Conservation (phyloP, 1,139 yeast species). For the Magnusiomyces ingens region DNA sequence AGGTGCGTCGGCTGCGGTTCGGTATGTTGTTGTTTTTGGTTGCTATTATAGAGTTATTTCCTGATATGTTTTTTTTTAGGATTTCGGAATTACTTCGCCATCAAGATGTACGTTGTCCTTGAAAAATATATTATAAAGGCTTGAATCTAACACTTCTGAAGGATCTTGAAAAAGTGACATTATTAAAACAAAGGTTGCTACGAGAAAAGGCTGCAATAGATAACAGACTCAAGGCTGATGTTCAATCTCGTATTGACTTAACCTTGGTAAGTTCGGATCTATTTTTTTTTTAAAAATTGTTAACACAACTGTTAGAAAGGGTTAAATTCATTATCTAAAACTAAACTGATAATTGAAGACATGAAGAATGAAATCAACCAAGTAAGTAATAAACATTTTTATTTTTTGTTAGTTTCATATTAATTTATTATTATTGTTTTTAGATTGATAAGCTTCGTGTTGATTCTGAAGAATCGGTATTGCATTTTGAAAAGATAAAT, state of each 20-base stretch:
- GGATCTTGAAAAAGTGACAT: constrained; percentile 51
- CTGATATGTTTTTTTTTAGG: constrained; percentile 13
- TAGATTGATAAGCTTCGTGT: constrained; percentile 24
- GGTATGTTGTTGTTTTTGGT: constrained; percentile 3
- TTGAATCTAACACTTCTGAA: constrained; percentile 5
- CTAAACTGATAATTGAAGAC: constrained; percentile 26
- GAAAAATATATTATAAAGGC: background rate
- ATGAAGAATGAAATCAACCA: constrained; percentile 29
- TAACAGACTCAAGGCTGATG: constrained; percentile 56
- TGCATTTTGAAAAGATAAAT: constrained; percentile 54
- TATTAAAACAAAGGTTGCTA: constrained; percentile 51
- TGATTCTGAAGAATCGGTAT: constrained; percentile 31
- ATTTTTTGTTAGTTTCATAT: background rate
- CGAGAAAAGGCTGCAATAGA: constrained; percentile 73
- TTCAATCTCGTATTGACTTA: constrained; percentile 53
- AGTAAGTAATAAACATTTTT: constrained; percentile 3
- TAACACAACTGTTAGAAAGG: constrained; percentile 21
- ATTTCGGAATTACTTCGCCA: constrained; percentile 25
- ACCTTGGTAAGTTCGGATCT: constrained; percentile 30
- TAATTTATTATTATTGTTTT: background rate
- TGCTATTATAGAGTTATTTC: background rate
- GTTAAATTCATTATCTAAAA: constrained; percentile 27
- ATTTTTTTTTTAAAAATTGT: constrained; percentile 3
- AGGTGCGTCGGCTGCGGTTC: constrained; percentile 10
- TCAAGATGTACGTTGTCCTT: constrained; percentile 22